Evolutionary conservation across 192 early-diverging fungal species (phyloP).

Genomic region (Podochytrium sp.): DNA sequence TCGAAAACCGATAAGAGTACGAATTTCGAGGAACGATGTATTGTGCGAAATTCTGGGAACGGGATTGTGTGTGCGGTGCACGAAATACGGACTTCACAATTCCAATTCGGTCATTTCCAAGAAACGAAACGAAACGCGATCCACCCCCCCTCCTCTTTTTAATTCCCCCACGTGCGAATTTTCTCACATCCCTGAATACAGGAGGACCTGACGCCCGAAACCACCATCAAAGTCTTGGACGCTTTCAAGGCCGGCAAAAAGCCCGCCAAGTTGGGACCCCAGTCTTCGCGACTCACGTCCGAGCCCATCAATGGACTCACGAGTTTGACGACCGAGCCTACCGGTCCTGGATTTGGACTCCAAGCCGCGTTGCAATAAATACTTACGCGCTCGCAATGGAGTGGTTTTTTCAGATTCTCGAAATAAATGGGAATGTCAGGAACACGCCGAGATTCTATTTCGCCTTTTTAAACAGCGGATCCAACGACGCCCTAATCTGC

Average conservation of each 20-base stretch:
- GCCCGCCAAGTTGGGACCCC: constrained; percentile 79
- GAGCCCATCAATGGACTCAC: constrained; percentile 86
- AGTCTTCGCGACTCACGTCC: constrained; percentile 83
- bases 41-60: too few relatives aligned
- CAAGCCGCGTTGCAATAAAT: constrained; percentile 37
- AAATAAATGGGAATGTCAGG: too few relatives aligned
- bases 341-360: constrained; percentile 90
- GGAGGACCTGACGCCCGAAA: constrained; percentile 95
- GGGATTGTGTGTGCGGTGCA: too few relatives aligned
- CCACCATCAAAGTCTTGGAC: constrained; percentile 86
- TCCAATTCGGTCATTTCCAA: too few relatives aligned
- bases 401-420: not conserved
- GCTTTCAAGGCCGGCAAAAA: constrained; percentile 78
- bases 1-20: too few relatives aligned
- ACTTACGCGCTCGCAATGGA: too few relatives aligned
- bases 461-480: constrained; percentile 6
- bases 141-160: too few relatives aligned
- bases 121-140: too few relatives aligned
- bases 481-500: constrained; percentile 60
- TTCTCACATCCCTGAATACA: too few relatives aligned
- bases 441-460: too few relatives aligned
- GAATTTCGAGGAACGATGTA: too few relatives aligned
- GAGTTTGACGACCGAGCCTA: constrained; percentile 80
- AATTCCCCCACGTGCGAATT: constrained; percentile 1
- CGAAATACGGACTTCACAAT: too few relatives aligned